phyloP scores from a whole-genome alignment of 306 rosid species.

The Potentilla sterilis region DNA sequence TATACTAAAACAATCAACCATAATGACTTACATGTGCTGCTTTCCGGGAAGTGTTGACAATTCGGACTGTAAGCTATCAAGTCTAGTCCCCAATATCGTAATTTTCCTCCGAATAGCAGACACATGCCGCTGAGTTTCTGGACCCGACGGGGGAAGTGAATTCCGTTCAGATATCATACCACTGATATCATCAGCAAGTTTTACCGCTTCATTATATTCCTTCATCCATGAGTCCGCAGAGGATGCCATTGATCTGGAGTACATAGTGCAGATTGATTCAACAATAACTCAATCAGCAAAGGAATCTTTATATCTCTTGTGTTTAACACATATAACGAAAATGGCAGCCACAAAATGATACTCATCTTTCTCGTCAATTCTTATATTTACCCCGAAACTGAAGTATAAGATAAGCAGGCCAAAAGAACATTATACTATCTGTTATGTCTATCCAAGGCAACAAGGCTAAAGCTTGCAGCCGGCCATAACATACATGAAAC shows the following conservation, averaged over 20 bases:
- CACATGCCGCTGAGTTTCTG: conserved; percentile 85
- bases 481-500: background rate
- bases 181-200: conserved; percentile 82
- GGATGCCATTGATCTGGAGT: conserved; percentile 74
- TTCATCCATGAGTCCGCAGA: conserved; percentile 92
- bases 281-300: background rate
- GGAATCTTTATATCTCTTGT: background rate
- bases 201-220: conserved; percentile 86
- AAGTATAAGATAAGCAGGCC: background rate
- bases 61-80: conserved; percentile 87
- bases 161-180: conserved; percentile 83
- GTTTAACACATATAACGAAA: background rate
- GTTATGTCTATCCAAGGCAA: background rate
- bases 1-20: conserved; percentile 1
- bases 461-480: background rate
- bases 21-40: conserved; percentile 68
- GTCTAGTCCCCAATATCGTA: conserved; percentile 91
- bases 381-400: background rate
- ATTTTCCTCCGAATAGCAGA: conserved; percentile 94
- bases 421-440: background rate
- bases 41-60: conserved; percentile 79
- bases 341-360: no score
- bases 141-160: conserved; percentile 71
- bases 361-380: background rate
- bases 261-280: background rate